Percentiles rank a stretch among this genome's conserved stretches.
Evolutionary conservation across 306 rosid genomes (phyloP).

Genomic region (Crataegus laevigata): DNA sequence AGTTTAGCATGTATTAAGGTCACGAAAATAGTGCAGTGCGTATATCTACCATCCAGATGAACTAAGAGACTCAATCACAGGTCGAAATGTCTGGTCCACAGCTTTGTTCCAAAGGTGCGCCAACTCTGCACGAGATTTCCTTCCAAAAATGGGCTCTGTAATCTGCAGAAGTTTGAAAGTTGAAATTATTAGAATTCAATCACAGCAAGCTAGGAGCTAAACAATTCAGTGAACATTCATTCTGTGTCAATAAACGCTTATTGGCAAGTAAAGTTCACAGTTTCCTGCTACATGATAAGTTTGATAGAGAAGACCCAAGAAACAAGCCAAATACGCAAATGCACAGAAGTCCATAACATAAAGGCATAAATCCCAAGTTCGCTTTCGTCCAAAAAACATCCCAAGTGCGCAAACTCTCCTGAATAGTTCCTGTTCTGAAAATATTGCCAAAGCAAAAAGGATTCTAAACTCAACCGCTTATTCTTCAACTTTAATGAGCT

Average conservation of each 20-base stretch:
- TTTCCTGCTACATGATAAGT: not conserved
- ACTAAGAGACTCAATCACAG: slow-evolving; percentile 62
- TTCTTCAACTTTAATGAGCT: not conserved
- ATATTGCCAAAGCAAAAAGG: not conserved
- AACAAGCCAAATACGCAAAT: not conserved
- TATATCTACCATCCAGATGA: slow-evolving; percentile 82
- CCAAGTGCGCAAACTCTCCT: not conserved
- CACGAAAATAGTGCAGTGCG: not conserved
- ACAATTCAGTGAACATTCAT: no score
- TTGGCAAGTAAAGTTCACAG: not conserved
- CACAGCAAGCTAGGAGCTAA: slow-evolving; percentile 1
- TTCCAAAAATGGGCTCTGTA: slow-evolving; percentile 60
- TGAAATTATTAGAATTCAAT: slow-evolving; percentile 14
- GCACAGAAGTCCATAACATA: not conserved
- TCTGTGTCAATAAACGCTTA: not conserved
- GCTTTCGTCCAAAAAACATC: not conserved
- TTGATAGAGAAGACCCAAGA: not conserved
- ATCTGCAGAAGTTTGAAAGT: slow-evolving; percentile 31
- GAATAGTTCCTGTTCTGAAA: not conserved
- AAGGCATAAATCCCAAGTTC: not conserved
- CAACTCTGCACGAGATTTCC: slow-evolving; percentile 49
- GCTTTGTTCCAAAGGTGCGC: slow-evolving; percentile 77
- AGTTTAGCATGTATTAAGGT: slow-evolving; percentile 6
- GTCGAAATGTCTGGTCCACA: slow-evolving; percentile 69
- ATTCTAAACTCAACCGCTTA: not conserved